phyloP scores from a whole-genome alignment of 129 eudicot species.

The Saussurea involucrata region DNA sequence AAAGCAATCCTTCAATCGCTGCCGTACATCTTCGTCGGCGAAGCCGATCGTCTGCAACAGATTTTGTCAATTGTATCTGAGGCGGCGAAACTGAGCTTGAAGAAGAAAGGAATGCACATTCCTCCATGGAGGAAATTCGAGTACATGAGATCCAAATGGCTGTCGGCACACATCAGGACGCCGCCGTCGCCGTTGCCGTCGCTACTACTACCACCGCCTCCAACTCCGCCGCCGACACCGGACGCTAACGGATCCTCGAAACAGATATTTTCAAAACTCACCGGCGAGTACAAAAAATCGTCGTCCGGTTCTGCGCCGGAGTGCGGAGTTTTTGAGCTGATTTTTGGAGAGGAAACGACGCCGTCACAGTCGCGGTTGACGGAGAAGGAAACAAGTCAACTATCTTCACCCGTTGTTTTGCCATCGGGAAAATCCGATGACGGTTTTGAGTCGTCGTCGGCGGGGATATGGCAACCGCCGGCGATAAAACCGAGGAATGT shows the following conservation, averaged over 20 bases:
- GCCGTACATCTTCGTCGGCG: slow-evolving; percentile 73
- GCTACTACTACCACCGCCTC: slow-evolving; percentile 4
- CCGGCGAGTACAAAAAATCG: neutral
- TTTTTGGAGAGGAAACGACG: slow-evolving; percentile 40
- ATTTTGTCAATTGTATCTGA: slow-evolving; percentile 54
- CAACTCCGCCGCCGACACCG: slow-evolving; percentile 31
- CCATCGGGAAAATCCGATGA: slow-evolving; percentile 28
- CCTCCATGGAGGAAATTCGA: slow-evolving; percentile 87
- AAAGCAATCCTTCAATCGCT: slow-evolving; percentile 55
- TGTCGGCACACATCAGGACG: slow-evolving; percentile 51
- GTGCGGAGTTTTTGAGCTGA: slow-evolving; percentile 40
- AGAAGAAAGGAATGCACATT: slow-evolving; percentile 76
- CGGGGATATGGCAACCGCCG: slow-evolving; percentile 52
- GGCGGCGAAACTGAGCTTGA: slow-evolving; percentile 69
- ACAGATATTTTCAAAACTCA: neutral
- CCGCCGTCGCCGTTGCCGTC: neutral
- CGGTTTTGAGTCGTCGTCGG: slow-evolving; percentile 19
- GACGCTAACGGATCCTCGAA: slow-evolving; percentile 11
- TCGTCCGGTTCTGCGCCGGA: slow-evolving; percentile 15
- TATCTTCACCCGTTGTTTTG: neutral
- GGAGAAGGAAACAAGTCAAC: neutral
- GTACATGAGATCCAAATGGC: slow-evolving; percentile 81
- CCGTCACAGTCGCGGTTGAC: neutral
- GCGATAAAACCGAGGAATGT: slow-evolving; percentile 56
- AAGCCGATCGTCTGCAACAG: slow-evolving; percentile 67